Base-by-base conservation (phyloP, 1,284 basidiomycete species). In the Trametes pubescens region DNA sequence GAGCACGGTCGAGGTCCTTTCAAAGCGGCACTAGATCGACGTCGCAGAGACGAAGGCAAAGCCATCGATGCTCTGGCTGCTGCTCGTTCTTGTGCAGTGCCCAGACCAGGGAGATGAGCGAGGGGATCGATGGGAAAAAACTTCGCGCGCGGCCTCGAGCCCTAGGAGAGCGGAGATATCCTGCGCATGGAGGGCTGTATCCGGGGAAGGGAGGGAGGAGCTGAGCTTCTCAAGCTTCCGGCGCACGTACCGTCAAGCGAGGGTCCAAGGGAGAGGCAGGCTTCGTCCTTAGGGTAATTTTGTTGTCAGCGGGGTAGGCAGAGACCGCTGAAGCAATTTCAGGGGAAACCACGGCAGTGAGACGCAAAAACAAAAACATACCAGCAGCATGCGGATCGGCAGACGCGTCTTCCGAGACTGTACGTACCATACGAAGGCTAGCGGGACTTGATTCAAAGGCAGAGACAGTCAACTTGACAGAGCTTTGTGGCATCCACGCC, bases 241-340 rank as follows among this genome's bases (percentile, higher is more conserved):
- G 81, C 16, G 81, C 74, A 6, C 81, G 75, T 48, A 82, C 80
- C 59, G 77, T 79, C 56, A 81, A 74, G 52, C 84, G 82, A 2
- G 87, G 85, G 70, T 87, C 82, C 76, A 88, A 89, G 0, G 74
- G 73, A 16, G 86, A 89, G 2, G 84, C 83, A 2, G 86, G 84
- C 2, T 80, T 79, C 0, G 92, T 94, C 77, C 94, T 94, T 70
- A 94, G 79, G 2, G 86, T 85, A 73, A 93, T 94, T 60, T 86
- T 84, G 77, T 91, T 94, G 47, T 84, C 29, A 32, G 29, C 3
- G 29, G 8, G 29, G 29, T 32, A 8, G 29, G 3, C 29, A 32
- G 8, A 32, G 29, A 32, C 29, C 29, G 29, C 29, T 91, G 67
- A 49, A 29, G 35, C 35, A 14, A 22, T 13, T 5, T 38, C 22